Evolutionary conservation across 2,329 filamentous ascomycete genomes (phyloP), one percentile per base, ranked within the genome.

Genomic region (Trichoderma lentiforme): DNA sequence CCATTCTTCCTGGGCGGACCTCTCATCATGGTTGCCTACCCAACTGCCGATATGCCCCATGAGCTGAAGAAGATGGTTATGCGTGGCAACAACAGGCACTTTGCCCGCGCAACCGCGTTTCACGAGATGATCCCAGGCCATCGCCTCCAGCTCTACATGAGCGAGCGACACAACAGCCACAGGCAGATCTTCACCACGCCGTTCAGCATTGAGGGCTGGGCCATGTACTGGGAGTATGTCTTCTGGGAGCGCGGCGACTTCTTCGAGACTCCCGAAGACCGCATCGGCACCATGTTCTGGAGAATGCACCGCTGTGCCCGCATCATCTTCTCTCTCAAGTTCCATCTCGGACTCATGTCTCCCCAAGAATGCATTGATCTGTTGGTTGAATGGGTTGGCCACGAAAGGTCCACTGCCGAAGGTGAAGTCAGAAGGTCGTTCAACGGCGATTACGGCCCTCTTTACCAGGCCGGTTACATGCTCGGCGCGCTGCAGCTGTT

Each of bases 111-210:
- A 6, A 90, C 87, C 0, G 88, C 88, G 2, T 90, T 90, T 75
- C 88, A 90, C 76, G 88, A 90, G 77, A 85, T 90, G 78, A 86
- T 90, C 15, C 88, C 88, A 0, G 88, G 88, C 1, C 87, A 89
- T 73, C 83, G 87, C 66, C 80, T 89, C 32, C 88, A 90, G 76
- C 78, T 85, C 18, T 84, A 86, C 77, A 82, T 86, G 75, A 84
- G 82, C 18, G 78, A 80, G 15, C 83, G 88, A 7, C 77, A 83
- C 72, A 82, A 82, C 21, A 82, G 83, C 3, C 86, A 90, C 77
- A 83, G 88, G 6, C 77, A 78, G 24, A 75, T 89, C 7, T 90
- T 90, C 77, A 78, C 81, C 34, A 90, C 88, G 1, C 86, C 87
- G 0, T 90, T 90, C 75, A 89, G 84, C 80, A 84, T 88, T 47